A percentile compares a stretch with the other conserved stretches of the same genome.
Conservation (phyloP, 345 rosid genomes). For the Salix dunnii region DNA sequence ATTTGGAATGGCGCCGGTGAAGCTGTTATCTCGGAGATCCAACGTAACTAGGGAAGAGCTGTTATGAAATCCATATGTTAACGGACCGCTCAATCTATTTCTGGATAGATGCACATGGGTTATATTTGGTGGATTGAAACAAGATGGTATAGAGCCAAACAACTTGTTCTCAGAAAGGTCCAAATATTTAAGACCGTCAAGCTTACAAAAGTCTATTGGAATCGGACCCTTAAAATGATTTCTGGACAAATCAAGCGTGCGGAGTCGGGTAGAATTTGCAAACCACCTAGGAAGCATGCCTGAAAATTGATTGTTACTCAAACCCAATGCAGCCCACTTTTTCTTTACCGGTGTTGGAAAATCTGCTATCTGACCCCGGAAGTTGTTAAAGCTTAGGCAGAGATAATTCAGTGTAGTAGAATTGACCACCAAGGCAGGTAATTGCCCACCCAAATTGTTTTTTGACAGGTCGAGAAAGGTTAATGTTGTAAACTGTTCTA, state of each 20-base stretch:
- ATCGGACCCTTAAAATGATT: background rate
- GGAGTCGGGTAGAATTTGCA: background rate
- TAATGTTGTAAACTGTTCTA: background rate
- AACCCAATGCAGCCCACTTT: background rate
- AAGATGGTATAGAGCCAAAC: background rate
- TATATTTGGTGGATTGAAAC: background rate
- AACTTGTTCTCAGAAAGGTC: conserved; percentile 5
- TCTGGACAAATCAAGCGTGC: background rate
- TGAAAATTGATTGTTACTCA: background rate
- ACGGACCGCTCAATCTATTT: conserved; percentile 4
- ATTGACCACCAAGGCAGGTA: background rate
- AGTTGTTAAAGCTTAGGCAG: conserved; percentile 10
- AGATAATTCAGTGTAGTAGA: background rate
- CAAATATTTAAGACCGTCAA: background rate
- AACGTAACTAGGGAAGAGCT: background rate
- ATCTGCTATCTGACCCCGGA: background rate
- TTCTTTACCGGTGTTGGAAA: too few relatives aligned
- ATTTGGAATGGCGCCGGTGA: conserved; percentile 13
- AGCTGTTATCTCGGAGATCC: conserved; percentile 17
- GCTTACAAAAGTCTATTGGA: background rate
- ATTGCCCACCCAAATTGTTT: background rate
- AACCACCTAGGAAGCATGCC: background rate
- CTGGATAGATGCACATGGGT: background rate
- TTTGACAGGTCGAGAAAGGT: background rate
- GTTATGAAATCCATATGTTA: background rate